A percentile compares a stretch with the other conserved stretches of the same genome.
Evolutionary conservation across 2,329 filamentous ascomycete genomes (phyloP).

Genomic region (Ilyonectria mors-panacis): DNA sequence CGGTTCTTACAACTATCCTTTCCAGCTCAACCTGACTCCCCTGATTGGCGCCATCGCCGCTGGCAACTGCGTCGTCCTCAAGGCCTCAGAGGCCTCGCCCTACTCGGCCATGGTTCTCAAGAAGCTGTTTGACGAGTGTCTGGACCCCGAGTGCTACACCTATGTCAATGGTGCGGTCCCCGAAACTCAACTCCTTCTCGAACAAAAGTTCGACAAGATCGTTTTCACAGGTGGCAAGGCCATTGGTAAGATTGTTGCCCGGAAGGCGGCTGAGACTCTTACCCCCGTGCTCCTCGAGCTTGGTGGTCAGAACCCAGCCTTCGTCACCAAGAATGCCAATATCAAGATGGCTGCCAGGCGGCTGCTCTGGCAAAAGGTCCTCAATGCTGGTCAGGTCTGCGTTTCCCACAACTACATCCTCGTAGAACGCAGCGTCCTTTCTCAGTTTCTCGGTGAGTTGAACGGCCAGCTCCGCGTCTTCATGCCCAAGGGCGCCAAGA

Average conservation of each 20-base stretch:
- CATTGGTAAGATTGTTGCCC: conserved; percentile 89
- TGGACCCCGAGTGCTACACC: conserved; percentile 83
- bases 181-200: conserved; percentile 85
- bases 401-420: conserved; percentile 94
- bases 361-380: conserved; percentile 88
- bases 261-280: conserved; percentile 90
- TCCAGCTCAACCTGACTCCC: conserved; percentile 84
- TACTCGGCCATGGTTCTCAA: conserved; percentile 83
- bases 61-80: conserved; percentile 90
- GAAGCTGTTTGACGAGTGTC: conserved; percentile 80
- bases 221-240: conserved; percentile 89
- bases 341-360: conserved; percentile 85
- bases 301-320: conserved; percentile 92
- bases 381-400: conserved; percentile 93
- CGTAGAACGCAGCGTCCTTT: conserved; percentile 81
- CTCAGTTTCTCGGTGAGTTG: conserved; percentile 81
- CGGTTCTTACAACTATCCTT: conserved; percentile 94
- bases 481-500: conserved; percentile 85
- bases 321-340: conserved; percentile 88
- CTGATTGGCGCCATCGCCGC: conserved; percentile 92
- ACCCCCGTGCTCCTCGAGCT: conserved; percentile 93
- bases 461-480: conserved; percentile 81
- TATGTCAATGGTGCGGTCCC: conserved; percentile 86
- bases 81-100: conserved; percentile 89
- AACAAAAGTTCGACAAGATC: conserved; percentile 97